Conservation (phyloP, 1,284 basidiomycete genomes). For the Marasmius sp. region DNA sequence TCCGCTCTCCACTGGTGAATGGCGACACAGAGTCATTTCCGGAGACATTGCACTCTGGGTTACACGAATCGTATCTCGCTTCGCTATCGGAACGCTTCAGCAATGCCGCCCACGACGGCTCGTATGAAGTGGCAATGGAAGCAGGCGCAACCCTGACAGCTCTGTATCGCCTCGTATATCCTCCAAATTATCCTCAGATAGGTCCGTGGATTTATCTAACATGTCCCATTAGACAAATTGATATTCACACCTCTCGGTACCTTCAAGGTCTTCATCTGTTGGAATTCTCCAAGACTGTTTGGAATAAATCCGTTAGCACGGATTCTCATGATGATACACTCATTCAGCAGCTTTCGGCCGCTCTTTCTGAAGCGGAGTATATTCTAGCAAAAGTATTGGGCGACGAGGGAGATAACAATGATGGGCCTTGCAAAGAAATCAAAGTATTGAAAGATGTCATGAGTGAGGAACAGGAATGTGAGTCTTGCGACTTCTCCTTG, state of each 20-base stretch:
- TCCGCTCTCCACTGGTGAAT: slow-evolving; percentile 14
- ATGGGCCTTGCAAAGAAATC: slow-evolving; percentile 44
- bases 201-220: slow-evolving; percentile 41
- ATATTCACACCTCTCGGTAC: slow-evolving; percentile 1
- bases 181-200: slow-evolving; percentile 73
- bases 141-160: slow-evolving; percentile 58
- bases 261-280: slow-evolving; percentile 66
- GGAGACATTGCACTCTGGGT: slow-evolving; percentile 34
- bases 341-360: slow-evolving; percentile 9
- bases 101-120: slow-evolving; percentile 61
- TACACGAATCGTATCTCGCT: slow-evolving; percentile 62
- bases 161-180: slow-evolving; percentile 67
- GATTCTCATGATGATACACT: not conserved
- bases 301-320: slow-evolving; percentile 52
- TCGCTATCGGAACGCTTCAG: slow-evolving; percentile 62
- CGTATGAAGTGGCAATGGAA: slow-evolving; percentile 50
- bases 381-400: slow-evolving; percentile 28
- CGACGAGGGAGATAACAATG: slow-evolving; percentile 39
- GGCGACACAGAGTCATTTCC: slow-evolving; percentile 38
- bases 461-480: not conserved
- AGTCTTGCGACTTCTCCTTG: not conserved
- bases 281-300: slow-evolving; percentile 70
- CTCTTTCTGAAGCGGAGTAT: slow-evolving; percentile 1
- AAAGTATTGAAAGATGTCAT: slow-evolving; percentile 27
- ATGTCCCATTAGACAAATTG: slow-evolving; percentile 1